A percentile compares a stretch with the other conserved stretches of the same genome.
Conservation (phyloP, 495 filamentous ascomycete genomes). For the Thozetella sp. region DNA sequence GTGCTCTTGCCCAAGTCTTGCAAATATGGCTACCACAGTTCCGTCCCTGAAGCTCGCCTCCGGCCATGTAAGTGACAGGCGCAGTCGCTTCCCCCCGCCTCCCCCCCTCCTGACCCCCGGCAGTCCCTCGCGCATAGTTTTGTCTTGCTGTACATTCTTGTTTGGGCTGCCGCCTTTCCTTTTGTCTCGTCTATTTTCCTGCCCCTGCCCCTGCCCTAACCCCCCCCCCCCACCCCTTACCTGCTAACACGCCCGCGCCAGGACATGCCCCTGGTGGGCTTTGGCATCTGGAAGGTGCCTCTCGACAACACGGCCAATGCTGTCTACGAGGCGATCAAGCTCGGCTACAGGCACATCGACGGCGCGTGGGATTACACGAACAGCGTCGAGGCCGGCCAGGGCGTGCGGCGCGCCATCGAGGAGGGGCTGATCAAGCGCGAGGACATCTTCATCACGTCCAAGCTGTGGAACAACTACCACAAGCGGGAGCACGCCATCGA, state of each 20-base stretch:
- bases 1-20: background rate
- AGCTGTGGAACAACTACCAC: slow-evolving; percentile 93
- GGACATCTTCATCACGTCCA: slow-evolving; percentile 90
- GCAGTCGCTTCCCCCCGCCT: background rate
- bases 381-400: slow-evolving; percentile 81
- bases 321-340: slow-evolving; percentile 88
- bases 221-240: slow-evolving; percentile 31
- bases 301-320: slow-evolving; percentile 75
- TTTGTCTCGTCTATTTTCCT: too few relatives aligned
- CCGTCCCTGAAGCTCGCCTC: background rate
- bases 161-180: too few relatives aligned
- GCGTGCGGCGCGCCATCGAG: slow-evolving; percentile 80
- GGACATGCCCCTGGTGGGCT: slow-evolving; percentile 87
- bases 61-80: background rate
- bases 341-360: slow-evolving; percentile 84
- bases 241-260: slow-evolving; percentile 79
- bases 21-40: background rate
- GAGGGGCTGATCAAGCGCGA: slow-evolving; percentile 84
- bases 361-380: slow-evolving; percentile 91
- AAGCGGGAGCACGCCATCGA: slow-evolving; percentile 71
- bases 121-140: too few relatives aligned
- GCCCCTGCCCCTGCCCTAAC: background rate
- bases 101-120: background rate
- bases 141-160: too few relatives aligned
- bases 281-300: slow-evolving; percentile 85